A percentile compares a stretch with the other conserved stretches of the same genome.
These are phyloP conservation scores for Amanita thiersii DNA, from an alignment of 768 basidiomycete species.

Conservation along the genomic window DNA sequence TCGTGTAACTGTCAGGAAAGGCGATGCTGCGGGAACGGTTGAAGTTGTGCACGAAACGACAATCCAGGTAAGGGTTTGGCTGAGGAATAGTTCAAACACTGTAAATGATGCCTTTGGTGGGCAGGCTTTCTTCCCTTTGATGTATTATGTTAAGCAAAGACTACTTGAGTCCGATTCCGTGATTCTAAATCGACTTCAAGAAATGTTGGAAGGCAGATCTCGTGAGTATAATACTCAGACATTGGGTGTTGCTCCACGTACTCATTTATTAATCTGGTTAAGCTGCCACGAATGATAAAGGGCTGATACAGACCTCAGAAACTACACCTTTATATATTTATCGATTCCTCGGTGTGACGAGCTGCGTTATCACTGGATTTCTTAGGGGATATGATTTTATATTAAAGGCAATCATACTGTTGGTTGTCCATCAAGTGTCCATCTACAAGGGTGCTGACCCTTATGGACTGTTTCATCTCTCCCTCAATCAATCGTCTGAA, in stretches of 20 bases:
- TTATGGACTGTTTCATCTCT: constrained; percentile 52
- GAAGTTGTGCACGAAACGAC: constrained; percentile 9
- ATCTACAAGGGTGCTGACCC: constrained; percentile 31
- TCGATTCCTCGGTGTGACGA: not conserved
- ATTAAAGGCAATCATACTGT: not conserved
- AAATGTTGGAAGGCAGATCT: constrained; percentile 14
- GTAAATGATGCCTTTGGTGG: not conserved
- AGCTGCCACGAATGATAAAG: not conserved
- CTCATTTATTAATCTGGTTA: not conserved
- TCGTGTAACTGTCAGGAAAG: constrained; percentile 13
- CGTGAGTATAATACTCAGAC: constrained; percentile 1
- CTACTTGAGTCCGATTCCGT: constrained; percentile 20
- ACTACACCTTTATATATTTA: not conserved
- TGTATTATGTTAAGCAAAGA: constrained; percentile 25
- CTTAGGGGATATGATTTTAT: not conserved
- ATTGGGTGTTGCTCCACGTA: not conserved
- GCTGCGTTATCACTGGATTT: not conserved
- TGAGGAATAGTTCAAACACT: too few relatives aligned
- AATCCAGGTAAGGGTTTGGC: constrained; percentile 20
- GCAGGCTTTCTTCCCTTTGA: constrained; percentile 24
- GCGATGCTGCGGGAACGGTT: constrained; percentile 5
- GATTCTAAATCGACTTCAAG: constrained; percentile 19
- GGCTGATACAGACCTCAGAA: not conserved
- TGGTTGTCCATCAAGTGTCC: too few relatives aligned
- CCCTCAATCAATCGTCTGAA: constrained; percentile 36